Percentiles rank a stretch among this genome's conserved stretches.
phyloP scores from a whole-genome alignment of 495 filamentous ascomycete species.

The Penicillium robsamsonii region DNA sequence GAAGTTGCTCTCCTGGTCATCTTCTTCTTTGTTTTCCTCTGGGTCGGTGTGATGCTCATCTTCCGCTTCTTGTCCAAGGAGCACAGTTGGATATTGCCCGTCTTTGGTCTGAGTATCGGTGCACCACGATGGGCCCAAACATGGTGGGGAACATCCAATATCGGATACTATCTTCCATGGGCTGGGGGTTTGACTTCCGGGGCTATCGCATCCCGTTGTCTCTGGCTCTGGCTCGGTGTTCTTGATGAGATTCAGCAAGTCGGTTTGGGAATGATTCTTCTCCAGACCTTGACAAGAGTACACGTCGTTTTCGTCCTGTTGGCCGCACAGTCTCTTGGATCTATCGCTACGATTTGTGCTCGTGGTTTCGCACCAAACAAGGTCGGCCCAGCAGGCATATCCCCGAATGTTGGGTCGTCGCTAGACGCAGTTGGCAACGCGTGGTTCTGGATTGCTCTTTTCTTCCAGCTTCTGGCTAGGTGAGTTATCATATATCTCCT shows the following conservation, averaged over 20 bases:
- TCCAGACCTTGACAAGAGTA: conserved; percentile 60
- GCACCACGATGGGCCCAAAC: conserved; percentile 66
- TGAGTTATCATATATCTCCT: conserved; percentile 1
- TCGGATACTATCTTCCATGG: conserved; percentile 63
- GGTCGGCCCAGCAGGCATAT: conserved; percentile 58
- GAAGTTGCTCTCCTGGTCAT: conserved; percentile 51
- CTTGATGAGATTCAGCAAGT: conserved; percentile 62
- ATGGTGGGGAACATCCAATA: conserved; percentile 58
- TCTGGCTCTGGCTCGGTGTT: conserved; percentile 67
- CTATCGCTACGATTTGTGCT: conserved; percentile 56
- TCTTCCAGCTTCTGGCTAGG: conserved; percentile 43
- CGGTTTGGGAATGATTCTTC: conserved; percentile 63
- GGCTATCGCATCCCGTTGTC: conserved; percentile 50
- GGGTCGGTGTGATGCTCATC: conserved; percentile 47
- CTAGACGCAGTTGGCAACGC: conserved; percentile 42
- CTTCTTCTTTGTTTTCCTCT: conserved; percentile 59
- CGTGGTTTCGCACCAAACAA: conserved; percentile 57
- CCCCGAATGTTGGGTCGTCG: conserved; percentile 54
- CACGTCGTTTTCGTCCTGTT: conserved; percentile 58
- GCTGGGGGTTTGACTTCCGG: conserved; percentile 44
- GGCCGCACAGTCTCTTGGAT: conserved; percentile 55
- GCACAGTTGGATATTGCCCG: conserved; percentile 64
- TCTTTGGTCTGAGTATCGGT: conserved; percentile 63
- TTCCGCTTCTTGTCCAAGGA: conserved; percentile 51
- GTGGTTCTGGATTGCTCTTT: conserved; percentile 57